Conservation (phyloP, 768 basidiomycete species). For the Naganishia vishniacii region DNA sequence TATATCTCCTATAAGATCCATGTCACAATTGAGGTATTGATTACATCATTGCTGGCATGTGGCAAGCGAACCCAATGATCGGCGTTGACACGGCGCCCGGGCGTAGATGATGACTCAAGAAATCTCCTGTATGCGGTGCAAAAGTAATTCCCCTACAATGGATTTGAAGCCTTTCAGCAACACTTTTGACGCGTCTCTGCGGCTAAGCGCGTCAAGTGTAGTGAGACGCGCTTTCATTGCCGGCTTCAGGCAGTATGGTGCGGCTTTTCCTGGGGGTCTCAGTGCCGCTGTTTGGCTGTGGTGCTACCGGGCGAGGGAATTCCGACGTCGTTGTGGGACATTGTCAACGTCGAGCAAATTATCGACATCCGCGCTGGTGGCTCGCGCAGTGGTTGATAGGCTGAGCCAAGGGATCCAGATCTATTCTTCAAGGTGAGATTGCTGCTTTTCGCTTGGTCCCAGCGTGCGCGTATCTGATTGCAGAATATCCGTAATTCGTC, state of each 20-base stretch:
- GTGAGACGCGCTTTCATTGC: too few relatives aligned
- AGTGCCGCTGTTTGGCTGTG: constrained; percentile 6
- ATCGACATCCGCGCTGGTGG: background rate
- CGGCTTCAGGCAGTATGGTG: too few relatives aligned
- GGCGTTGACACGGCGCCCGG: too few relatives aligned
- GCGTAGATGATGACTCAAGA: too few relatives aligned
- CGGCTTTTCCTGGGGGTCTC: background rate
- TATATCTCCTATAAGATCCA: too few relatives aligned
- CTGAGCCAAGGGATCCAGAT: constrained; percentile 20
- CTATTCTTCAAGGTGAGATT: constrained; percentile 23
- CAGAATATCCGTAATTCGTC: constrained; percentile 3
- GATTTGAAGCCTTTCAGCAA: too few relatives aligned
- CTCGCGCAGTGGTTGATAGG: background rate
- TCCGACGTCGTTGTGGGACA: constrained; percentile 11
- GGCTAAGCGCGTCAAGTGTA: too few relatives aligned
- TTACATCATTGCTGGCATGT: constrained; percentile 10
- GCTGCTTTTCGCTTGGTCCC: background rate
- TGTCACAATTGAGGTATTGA: too few relatives aligned
- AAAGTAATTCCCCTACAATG: too few relatives aligned
- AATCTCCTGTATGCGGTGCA: too few relatives aligned
- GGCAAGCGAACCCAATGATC: too few relatives aligned
- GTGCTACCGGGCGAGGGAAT: background rate
- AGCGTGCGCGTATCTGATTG: background rate
- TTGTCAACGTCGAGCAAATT: background rate
- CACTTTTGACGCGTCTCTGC: too few relatives aligned